Evolutionary conservation across 2,329 filamentous ascomycete genomes (phyloP), one percentile per base, ranked within the genome.

Genomic region (Cyphellophora europaea): DNA sequence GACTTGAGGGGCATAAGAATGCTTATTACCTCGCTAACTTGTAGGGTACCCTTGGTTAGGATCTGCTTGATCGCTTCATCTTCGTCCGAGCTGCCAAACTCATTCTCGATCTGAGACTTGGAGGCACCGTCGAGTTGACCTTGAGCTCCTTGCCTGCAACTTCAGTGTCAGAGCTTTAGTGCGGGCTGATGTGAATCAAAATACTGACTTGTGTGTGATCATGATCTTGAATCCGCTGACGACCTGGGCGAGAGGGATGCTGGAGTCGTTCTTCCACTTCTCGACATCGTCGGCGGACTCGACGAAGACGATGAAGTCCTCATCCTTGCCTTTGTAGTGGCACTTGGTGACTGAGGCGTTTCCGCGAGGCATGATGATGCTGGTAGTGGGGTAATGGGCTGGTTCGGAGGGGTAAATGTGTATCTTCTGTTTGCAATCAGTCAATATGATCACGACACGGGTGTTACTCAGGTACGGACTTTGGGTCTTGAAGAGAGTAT

Each of bases 151-250:
- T 94, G 87, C 61, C 87, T 93, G 18, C 2, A 33, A 10, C 14
- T 23, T 25, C 21, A 4, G n/a, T 28, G 30, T 36, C 18, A 40
- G 29, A 27, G 14, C 12, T 5, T 11, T 19, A 17, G 11, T 30
- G 13, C 19, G 5, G 11, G 13, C 5, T 15, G 18, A 21, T 34
- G 32, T 32, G 36, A 27, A n/a, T n/a, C n/a, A 25, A 35, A 19
- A 40, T 46, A 67, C 82, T 66, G 72, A 95, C 88, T 80, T 82
- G 68, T 93, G 83, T 21, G 87, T 93, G 28, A 82, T 67, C 54
- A 94, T 93, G 54, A 98, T 71, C 71, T 93, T 84, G 71, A 85
- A 96, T 5, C 82, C 72, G 39, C 79, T 85, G 37, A 96, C 73
- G 37, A 98, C 88, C 53, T 95, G 79, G 2, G 83, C 73, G 31